Evolutionary conservation across 257 asterid species (phyloP), one percentile per base, ranked within the genome.

Genomic region (Solanum piurae): DNA sequence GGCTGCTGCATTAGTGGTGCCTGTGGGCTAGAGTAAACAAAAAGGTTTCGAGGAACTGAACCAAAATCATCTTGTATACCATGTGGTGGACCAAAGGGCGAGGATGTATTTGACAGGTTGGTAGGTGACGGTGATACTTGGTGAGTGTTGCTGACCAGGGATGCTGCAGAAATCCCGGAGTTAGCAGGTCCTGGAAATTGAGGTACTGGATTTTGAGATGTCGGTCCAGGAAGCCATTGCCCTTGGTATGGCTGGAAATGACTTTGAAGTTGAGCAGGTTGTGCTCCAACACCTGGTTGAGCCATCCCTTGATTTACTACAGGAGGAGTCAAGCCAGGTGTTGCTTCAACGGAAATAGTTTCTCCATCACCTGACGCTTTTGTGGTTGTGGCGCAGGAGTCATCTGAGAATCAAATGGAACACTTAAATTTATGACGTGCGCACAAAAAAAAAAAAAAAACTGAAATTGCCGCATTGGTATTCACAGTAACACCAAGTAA

Each of bases 201-300:
- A 88, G 87, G 83, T 23, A 87, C n/a, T 46, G 91, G 88, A 83
- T 76, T 88, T 83, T 90, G 96, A 89, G 90, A 64, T 83, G 91
- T 90, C 68, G 90, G 94, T 72, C 87, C 49, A 83, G 93, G 87
- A 92, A 91, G 92, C 98, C 98, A 96, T 82, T 95, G 34, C 64
- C 92, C 94, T 89, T 90, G 91, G 87, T 90, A 88, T 87, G 91
- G 94, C 74, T 89, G 94, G 87, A 90, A 93, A 89, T 91, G 91
- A 87, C 92, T 92, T 27, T 86, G 95, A 38, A 90, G 72, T 16
- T 76, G 92, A 88, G 91, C 88, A 84, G 90, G 92, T 86, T 88
- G 89, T 37, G 94, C 68, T 33, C 92, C 93, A 7, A 88, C 11
- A 86, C 52, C 89, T 29, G 91, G 93, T 87, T 90, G 97, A 76